Conservation (phyloP, 495 filamentous ascomycete species). For the Baudoinia panamericana region DNA sequence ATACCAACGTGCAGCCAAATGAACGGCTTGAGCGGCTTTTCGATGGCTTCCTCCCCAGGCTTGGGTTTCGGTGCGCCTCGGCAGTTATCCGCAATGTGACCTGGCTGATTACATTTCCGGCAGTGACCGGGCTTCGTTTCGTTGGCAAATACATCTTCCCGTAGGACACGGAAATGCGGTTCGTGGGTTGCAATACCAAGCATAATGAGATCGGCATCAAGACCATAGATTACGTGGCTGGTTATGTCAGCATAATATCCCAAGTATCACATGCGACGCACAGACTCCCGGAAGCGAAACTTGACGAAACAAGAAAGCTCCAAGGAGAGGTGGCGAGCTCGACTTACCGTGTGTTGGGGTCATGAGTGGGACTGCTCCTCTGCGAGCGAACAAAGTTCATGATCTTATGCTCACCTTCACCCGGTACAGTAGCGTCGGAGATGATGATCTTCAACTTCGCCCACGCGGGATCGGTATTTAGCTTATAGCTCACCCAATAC, state of each 20-base stretch:
- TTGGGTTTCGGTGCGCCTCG: constrained; percentile 73
- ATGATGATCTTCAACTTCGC: constrained; percentile 93
- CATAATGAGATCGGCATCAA: constrained; percentile 97
- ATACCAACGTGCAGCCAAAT: constrained; percentile 95
- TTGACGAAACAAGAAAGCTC: constrained; percentile 1
- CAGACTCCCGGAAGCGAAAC: constrained; percentile 6
- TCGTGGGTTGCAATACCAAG: constrained; percentile 93
- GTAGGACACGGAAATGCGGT: constrained; percentile 89
- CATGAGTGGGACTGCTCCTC: constrained; percentile 73
- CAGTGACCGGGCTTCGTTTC: constrained; percentile 70
- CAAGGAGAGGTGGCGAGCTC: constrained; percentile 44
- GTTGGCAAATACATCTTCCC: constrained; percentile 93
- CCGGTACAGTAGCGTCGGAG: constrained; percentile 92
- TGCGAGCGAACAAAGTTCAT: constrained; percentile 97
- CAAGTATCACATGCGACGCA: not conserved
- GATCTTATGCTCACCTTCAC: constrained; percentile 98
- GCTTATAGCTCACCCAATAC: constrained; percentile 94
- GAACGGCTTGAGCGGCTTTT: constrained; percentile 65
- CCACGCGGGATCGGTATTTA: constrained; percentile 95
- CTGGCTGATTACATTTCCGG: constrained; percentile 76
- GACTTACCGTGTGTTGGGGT: constrained; percentile 93
- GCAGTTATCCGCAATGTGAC: constrained; percentile 75
- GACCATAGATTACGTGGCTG: constrained; percentile 23
- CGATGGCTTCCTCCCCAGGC: constrained; percentile 54
- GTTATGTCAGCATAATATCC: constrained; percentile 5